Percentiles rank a stretch among this genome's conserved stretches.
Evolutionary conservation across 129 eudicot species (phyloP).

Genomic region (Daucus carota): DH1_v3.0 NC_030385.2:1670001-1670500

Average conservation of each 20-base stretch:
- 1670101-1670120: conserved; percentile 23
- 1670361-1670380: too few species aligned
- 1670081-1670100: conserved; percentile 43
- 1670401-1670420: neutral
- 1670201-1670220: conserved; percentile 85
- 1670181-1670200: conserved; percentile 67
- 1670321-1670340: conserved; percentile 59
- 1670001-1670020: conserved; percentile 47
- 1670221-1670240: conserved; percentile 82
- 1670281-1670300: conserved; percentile 50
- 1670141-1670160: conserved; percentile 50
- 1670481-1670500: neutral
- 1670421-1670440: neutral
- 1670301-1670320: conserved; percentile 66
- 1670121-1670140: conserved; percentile 32
- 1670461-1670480: neutral
- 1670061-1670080: conserved; percentile 40
- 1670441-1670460: neutral
- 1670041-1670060: conserved; percentile 52
- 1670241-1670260: conserved; percentile 80
- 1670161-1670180: conserved; percentile 36
- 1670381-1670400: neutral
- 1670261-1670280: conserved; percentile 66
- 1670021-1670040: conserved; percentile 66
- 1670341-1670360: too few species aligned